Evolutionary conservation across 176 grass and related monocot genomes (phyloP).

Genomic region (Oryza meyeriana): DNA sequence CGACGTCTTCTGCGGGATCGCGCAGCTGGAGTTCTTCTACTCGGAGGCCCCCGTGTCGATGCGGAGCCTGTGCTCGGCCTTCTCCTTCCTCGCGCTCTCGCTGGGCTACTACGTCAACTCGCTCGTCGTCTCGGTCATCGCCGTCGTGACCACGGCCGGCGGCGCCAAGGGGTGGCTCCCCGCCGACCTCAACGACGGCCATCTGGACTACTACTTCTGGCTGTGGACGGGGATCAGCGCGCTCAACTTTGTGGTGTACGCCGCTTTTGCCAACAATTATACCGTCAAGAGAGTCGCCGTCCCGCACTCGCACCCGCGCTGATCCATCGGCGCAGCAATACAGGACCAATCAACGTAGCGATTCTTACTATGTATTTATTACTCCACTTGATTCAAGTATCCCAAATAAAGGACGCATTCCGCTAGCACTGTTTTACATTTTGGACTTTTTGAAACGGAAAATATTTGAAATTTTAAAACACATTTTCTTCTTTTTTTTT

Average conservation of each 20-base stretch:
- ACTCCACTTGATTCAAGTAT: too few species aligned
- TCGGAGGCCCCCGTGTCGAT: slow-evolving; percentile 57
- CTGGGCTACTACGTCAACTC: slow-evolving; percentile 84
- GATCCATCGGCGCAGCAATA: too few species aligned
- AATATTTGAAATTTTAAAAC: too few species aligned
- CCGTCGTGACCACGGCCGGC: slow-evolving; percentile 9
- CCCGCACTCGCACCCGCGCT: not conserved
- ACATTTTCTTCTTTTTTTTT: too few species aligned
- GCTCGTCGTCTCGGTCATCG: slow-evolving; percentile 40
- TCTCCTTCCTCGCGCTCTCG: slow-evolving; percentile 67
- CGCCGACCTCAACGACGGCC: slow-evolving; percentile 61
- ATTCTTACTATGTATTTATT: too few species aligned
- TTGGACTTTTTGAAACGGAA: too few species aligned
- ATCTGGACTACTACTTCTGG: slow-evolving; percentile 85
- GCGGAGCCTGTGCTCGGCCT: slow-evolving; percentile 63
- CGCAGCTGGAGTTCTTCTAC: slow-evolving; percentile 79
- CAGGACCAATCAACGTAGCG: too few species aligned
- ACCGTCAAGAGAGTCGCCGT: slow-evolving; percentile 55
- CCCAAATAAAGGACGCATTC: too few species aligned
- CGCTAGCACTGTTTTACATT: too few species aligned
- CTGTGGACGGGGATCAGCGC: slow-evolving; percentile 54
- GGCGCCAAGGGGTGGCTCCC: slow-evolving; percentile 64
- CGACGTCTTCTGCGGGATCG: slow-evolving; percentile 78
- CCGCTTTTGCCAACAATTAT: slow-evolving; percentile 60
- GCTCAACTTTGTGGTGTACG: slow-evolving; percentile 56